Conservation (phyloP, 495 filamentous ascomycete genomes). For the Penicillium cosmopolitanum region DNA sequence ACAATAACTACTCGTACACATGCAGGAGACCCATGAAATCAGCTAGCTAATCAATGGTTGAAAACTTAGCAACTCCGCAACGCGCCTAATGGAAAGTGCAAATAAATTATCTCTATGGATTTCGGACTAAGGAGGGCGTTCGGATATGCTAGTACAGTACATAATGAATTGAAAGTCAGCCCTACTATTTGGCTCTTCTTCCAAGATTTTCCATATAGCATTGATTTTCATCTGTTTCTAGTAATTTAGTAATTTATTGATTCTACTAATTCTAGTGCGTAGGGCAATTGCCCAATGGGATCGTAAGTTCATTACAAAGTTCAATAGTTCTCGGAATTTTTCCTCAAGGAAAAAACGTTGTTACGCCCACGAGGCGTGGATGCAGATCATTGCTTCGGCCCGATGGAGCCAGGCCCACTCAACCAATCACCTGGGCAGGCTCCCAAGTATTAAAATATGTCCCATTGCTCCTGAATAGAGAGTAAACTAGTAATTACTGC, state of each 20-base stretch:
- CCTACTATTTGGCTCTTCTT: too few species aligned
- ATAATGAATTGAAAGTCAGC: too few species aligned
- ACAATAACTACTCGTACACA: neutral
- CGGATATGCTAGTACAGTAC: too few species aligned
- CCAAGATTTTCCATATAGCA: too few species aligned
- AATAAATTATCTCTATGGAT: neutral
- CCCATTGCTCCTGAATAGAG: neutral
- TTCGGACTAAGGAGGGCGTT: neutral
- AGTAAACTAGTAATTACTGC: neutral
- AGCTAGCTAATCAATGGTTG: neutral
- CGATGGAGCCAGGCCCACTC: neutral
- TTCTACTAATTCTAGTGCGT: too few species aligned
- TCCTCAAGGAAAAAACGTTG: neutral
- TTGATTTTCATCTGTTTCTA: too few species aligned
- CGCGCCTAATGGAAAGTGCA: neutral
- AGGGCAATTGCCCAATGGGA: too few species aligned
- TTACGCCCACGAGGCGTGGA: neutral
- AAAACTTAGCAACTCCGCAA: neutral
- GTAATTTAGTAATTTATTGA: too few species aligned
- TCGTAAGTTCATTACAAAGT: neutral
- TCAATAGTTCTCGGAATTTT: neutral
- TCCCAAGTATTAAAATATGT: neutral
- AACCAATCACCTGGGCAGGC: too few species aligned
- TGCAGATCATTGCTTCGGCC: neutral
- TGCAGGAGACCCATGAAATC: neutral